A percentile compares a stretch with the other conserved stretches of the same genome.
Evolutionary conservation across 2,329 filamentous ascomycete species (phyloP).

Genomic region (Drechslerella stenobrocha): DNA sequence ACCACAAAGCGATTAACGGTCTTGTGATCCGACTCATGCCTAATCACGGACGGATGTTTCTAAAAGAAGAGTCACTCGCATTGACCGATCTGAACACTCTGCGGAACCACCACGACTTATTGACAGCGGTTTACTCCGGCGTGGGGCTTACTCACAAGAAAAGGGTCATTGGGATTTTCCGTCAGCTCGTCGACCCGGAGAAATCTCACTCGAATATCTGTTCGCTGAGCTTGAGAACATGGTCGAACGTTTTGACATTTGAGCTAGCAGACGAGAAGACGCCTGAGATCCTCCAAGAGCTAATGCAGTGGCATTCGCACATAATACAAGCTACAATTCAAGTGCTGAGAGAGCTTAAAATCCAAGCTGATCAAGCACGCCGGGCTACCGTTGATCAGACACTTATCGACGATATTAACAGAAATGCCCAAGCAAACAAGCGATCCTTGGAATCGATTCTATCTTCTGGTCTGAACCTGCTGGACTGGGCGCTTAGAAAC

Average conservation of each 20-base stretch:
- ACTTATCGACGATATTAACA: conserved; percentile 15
- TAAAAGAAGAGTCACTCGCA: conserved; percentile 65
- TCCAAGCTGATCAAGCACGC: conserved; percentile 51
- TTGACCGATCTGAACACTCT: conserved; percentile 67
- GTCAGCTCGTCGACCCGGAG: conserved; percentile 64
- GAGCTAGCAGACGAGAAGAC: conserved; percentile 59
- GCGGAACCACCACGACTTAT: conserved; percentile 70
- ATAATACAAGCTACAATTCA: conserved; percentile 64
- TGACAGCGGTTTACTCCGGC: conserved; percentile 69
- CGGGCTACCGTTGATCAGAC: conserved; percentile 11
- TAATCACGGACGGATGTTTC: conserved; percentile 68
- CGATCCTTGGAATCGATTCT: conserved; percentile 16
- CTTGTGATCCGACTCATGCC: conserved; percentile 66
- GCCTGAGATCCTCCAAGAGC: conserved; percentile 58
- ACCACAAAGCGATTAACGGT: conserved; percentile 65
- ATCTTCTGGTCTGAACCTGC: conserved; percentile 8
- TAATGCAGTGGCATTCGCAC: conserved; percentile 63
- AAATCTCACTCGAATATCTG: conserved; percentile 70
- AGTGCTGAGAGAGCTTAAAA: conserved; percentile 62
- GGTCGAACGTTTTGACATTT: conserved; percentile 66
- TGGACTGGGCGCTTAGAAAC: conserved; percentile 20
- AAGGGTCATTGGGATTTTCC: conserved; percentile 57
- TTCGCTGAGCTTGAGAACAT: conserved; percentile 67
- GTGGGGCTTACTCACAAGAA: conserved; percentile 60
- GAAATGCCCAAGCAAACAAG: conserved; percentile 10